Percentiles rank a stretch among this genome's conserved stretches.
phyloP scores from a whole-genome alignment of 208 protist genomes.

The Trypanosoma vivax region DNA sequence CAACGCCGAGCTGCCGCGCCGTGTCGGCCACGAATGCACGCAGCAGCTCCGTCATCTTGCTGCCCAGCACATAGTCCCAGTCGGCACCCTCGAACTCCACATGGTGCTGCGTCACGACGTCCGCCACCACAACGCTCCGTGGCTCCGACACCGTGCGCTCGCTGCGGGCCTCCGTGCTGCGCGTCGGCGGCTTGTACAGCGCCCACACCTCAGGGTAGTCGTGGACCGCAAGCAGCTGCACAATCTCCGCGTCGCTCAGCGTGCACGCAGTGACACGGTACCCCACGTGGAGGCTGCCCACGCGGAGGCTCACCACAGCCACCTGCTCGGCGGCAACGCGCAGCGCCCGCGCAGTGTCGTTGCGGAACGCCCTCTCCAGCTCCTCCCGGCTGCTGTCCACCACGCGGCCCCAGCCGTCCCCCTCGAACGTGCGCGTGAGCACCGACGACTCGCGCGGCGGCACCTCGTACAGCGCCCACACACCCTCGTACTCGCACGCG shows the following conservation, averaged over 20 bases:
- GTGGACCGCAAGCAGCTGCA: neutral
- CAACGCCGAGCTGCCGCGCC: neutral
- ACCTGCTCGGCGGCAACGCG: neutral
- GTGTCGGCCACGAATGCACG: neutral
- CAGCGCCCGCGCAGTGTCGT: neutral
- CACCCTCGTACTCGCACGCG: neutral
- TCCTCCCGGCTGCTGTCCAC: neutral
- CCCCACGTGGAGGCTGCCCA: neutral
- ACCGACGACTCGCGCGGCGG: neutral
- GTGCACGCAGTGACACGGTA: neutral
- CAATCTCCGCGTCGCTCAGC: neutral
- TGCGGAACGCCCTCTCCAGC: slow-evolving; percentile 1
- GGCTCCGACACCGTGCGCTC: slow-evolving; percentile 23
- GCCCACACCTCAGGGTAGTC: neutral
- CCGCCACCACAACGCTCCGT: slow-evolving; percentile 20
- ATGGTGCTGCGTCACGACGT: slow-evolving; percentile 23
- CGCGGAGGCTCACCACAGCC: neutral
- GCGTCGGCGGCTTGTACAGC: too few relatives aligned
- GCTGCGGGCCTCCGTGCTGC: too few relatives aligned
- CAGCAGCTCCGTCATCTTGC: neutral
- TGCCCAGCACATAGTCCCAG: slow-evolving; percentile 34
- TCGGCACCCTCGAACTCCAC: slow-evolving; percentile 51
- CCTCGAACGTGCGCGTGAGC: neutral
- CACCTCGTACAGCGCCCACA: slow-evolving; percentile 1
- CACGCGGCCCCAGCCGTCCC: slow-evolving; percentile 1